A percentile compares a stretch with the other conserved stretches of the same genome.
Evolutionary conservation across 257 asterid genomes (phyloP).

Genomic region (Solanum clarkiae): DNA sequence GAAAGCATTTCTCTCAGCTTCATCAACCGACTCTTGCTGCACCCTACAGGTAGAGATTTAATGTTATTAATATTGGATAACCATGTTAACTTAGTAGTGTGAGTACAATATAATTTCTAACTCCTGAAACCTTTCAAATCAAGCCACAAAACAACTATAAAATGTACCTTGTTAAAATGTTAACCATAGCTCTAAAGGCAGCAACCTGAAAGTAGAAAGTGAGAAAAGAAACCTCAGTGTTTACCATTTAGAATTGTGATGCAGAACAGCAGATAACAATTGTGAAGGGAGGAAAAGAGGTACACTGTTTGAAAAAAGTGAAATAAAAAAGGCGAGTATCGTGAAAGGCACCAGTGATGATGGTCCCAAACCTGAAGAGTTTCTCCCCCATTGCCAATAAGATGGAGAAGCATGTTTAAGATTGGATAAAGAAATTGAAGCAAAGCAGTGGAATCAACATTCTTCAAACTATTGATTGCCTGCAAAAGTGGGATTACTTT

Average conservation of each 20-base stretch:
- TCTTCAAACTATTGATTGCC: slow-evolving; percentile 99
- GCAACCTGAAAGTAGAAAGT: slow-evolving; percentile 65
- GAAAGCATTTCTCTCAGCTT: slow-evolving; percentile 89
- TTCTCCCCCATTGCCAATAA: slow-evolving; percentile 98
- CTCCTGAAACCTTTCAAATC: neutral
- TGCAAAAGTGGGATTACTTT: slow-evolving; percentile 16
- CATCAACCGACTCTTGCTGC: slow-evolving; percentile 98
- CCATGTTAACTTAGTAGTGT: neutral
- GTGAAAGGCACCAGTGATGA: neutral
- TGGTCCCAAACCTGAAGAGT: slow-evolving; percentile 66
- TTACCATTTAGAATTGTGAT: neutral
- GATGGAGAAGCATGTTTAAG: slow-evolving; percentile 98
- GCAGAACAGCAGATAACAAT: neutral
- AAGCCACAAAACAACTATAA: neutral
- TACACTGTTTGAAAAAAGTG: neutral
- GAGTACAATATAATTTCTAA: neutral
- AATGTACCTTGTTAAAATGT: slow-evolving; percentile 84
- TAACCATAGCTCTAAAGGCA: slow-evolving; percentile 99
- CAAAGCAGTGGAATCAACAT: slow-evolving; percentile 95
- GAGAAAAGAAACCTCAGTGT: neutral
- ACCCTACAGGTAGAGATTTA: slow-evolving; percentile 32
- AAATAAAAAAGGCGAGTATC: neutral
- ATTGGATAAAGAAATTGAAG: slow-evolving; percentile 98
- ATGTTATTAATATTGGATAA: neutral
- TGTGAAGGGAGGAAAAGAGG: neutral